These are phyloP conservation scores for Rosa chinensis DNA, from an alignment of 306 rosid genomes.

Conservation along the genomic window DNA sequence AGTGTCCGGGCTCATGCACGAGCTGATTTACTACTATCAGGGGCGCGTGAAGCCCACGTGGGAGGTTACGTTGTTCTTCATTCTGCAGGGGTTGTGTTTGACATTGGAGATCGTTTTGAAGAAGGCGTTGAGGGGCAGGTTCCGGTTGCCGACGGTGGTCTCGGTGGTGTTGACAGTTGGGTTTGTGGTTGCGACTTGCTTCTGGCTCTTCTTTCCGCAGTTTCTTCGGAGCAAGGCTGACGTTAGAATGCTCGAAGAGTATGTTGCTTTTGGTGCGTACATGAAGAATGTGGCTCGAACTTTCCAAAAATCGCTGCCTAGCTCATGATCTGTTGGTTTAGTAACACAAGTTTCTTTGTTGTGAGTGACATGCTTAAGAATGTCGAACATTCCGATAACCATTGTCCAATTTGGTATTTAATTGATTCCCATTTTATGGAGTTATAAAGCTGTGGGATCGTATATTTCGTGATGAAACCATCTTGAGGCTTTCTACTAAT, in stretches of 20 bases:
- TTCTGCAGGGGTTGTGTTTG: constrained; percentile 57
- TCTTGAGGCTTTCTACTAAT: not conserved
- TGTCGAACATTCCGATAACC: not conserved
- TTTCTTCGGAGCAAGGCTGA: constrained; percentile 40
- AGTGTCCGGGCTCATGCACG: constrained; percentile 71
- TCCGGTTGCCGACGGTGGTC: constrained; percentile 41
- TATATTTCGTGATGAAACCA: not conserved
- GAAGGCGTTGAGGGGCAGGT: constrained; percentile 28
- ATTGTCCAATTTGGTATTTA: not conserved
- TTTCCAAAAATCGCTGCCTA: not conserved
- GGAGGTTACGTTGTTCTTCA: constrained; percentile 56
- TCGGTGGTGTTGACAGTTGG: constrained; percentile 44
- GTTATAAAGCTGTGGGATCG: not conserved
- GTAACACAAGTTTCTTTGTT: not conserved
- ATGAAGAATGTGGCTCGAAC: constrained; percentile 17
- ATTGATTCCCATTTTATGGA: not conserved
- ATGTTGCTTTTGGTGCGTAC: constrained; percentile 40
- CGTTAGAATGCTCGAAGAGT: constrained; percentile 45
- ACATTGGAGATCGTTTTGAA: constrained; percentile 47
- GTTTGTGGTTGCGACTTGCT: constrained; percentile 43
- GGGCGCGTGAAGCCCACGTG: constrained; percentile 59
- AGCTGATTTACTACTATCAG: constrained; percentile 48
- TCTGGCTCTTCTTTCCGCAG: constrained; percentile 63
- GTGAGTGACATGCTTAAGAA: not conserved
- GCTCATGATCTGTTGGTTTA: not conserved